Base-by-base conservation (phyloP, 257 asterid genomes). In the Jaltomata sinuosa region DNA sequence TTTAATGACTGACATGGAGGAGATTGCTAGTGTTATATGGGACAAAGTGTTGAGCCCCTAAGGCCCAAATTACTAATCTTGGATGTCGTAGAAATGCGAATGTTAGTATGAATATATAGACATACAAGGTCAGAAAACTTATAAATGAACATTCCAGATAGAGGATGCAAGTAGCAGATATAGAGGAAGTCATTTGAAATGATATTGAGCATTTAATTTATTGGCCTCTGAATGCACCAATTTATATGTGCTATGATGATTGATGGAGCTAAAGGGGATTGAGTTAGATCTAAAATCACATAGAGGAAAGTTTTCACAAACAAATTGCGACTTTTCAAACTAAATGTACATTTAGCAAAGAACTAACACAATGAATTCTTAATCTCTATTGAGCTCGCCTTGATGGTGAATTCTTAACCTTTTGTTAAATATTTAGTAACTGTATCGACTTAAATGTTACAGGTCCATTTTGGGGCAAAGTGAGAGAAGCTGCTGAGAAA, bases 401-500 rank as follows among this genome's bases (percentile, higher is more conserved):
- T 74, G 59, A 14, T 45, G 36, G 38, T 74, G 81, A 76, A 76
- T 76, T 27, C 59, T 25, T 76, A 47, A 47, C 40, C 40, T 5
- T 76, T 47, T 47, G 61, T 15, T 22, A 22, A 42, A 16, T 11
- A 50, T 42, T 42, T 22, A 42, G 38, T 72, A 42, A 72, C 5
- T 12, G 21, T 22, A 42, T 72, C 18, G 7, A 72, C 38, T 72
- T 31, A 11, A n/a, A 40, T 42, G 80, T 76, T 76, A 76, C 81
- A 76, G 81, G 81, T 47, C 25, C 61, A 47, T 76, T 76, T 76
- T 76, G 81, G 81, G 81, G 81, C 3, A 76, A 76, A 76, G 81
- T 76, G 3, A 76, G 81, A 47, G 81, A 76, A 76, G 81, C 81
- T 4, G 81, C 81, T 76, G 81, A 76, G 81, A 76, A 76, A 76